Evolutionary conservation across 2,329 filamentous ascomycete genomes (phyloP).

Genomic region (Colletotrichum sp.): DNA sequence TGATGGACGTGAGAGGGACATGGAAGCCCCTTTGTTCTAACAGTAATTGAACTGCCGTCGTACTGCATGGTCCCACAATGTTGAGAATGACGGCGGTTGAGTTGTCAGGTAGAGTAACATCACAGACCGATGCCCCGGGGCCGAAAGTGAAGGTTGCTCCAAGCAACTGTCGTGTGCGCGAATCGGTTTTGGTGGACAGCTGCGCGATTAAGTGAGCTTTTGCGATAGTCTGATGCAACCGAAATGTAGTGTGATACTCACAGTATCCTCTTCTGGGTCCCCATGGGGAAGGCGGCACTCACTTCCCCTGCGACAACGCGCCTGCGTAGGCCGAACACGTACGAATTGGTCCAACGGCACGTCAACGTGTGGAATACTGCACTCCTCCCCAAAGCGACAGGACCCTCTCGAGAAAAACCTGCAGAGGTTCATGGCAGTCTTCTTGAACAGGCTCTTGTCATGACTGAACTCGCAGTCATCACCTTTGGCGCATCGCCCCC

Average conservation of each 20-base stretch:
- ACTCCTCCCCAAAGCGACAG: background rate
- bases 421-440: background rate
- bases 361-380: background rate
- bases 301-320: background rate
- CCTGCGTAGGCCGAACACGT: background rate
- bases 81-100: background rate
- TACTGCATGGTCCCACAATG: background rate
- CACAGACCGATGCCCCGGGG: background rate
- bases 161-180: background rate
- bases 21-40: background rate
- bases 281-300: background rate
- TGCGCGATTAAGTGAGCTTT: background rate
- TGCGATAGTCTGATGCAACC: background rate
- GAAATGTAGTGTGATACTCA: background rate
- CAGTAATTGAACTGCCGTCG: background rate
- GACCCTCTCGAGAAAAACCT: background rate
- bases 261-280: background rate
- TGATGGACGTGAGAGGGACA: background rate
- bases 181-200: background rate
- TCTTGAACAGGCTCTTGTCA: background rate
- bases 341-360: background rate
- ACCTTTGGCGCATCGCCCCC: background rate
- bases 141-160: background rate
- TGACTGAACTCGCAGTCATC: background rate
- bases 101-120: background rate